phyloP scores from a whole-genome alignment of 2,329 filamentous ascomycete species.

The Paecilomyces sp. region DNA sequence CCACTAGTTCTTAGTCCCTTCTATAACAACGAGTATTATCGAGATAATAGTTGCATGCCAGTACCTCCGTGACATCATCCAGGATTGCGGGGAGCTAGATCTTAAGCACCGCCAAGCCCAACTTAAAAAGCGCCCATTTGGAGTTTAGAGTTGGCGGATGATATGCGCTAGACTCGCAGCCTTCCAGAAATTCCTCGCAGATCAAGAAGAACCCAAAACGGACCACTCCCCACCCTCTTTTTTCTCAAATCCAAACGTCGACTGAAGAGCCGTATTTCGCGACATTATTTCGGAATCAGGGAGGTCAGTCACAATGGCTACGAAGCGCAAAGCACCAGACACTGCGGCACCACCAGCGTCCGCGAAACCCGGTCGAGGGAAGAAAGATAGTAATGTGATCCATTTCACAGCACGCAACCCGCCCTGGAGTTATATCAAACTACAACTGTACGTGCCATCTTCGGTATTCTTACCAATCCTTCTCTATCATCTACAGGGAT shows the following conservation, averaged over 20 bases:
- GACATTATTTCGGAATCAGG: background rate
- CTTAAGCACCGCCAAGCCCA: background rate
- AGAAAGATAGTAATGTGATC: background rate
- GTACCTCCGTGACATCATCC: background rate
- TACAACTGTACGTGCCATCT: slow-evolving; percentile 26
- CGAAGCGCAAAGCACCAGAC: background rate
- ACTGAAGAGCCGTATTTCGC: too few relatives aligned
- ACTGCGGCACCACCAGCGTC: background rate
- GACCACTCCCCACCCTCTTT: background rate
- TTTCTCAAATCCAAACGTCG: too few relatives aligned
- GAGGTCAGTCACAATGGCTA: background rate
- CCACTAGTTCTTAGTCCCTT: too few relatives aligned
- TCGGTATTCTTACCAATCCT: background rate
- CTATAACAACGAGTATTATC: too few relatives aligned
- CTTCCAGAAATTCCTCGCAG: background rate
- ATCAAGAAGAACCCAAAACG: background rate
- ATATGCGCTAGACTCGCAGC: background rate
- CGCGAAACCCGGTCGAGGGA: background rate
- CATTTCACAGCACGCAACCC: slow-evolving; percentile 36
- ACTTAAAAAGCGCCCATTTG: background rate
- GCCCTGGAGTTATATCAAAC: slow-evolving; percentile 38
- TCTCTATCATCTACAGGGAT: background rate
- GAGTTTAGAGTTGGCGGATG: background rate
- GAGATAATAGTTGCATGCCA: too few relatives aligned
- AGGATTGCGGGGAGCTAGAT: background rate